phyloP scores from a whole-genome alignment of 202 grass and related monocot species.

The Dendrocalamus latiflorus region DNA sequence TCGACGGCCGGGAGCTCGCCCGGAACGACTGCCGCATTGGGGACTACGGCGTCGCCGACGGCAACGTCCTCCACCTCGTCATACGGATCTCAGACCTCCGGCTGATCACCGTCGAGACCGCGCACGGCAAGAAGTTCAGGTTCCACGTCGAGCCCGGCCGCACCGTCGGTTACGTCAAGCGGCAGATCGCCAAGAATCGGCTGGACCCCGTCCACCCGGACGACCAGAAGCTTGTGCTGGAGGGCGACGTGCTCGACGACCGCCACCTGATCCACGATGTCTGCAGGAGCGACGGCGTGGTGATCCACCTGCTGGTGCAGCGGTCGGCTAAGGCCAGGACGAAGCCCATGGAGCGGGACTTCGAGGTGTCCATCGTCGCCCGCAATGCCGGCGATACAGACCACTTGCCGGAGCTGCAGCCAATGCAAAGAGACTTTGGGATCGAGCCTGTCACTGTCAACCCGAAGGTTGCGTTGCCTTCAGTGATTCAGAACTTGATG shows the following conservation, averaged over 20 bases:
- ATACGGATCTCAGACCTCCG: conserved; percentile 54
- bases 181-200: conserved; percentile 30
- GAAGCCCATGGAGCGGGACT: conserved; percentile 17
- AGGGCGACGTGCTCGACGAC: conserved; percentile 62
- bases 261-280: conserved; percentile 47
- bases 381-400: neutral
- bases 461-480: neutral
- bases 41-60: conserved; percentile 50
- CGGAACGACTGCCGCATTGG: conserved; percentile 43
- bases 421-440: neutral
- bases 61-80: conserved; percentile 61
- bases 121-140: conserved; percentile 41
- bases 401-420: neutral
- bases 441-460: conserved; percentile 28
- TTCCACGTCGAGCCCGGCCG: conserved; percentile 48
- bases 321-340: conserved; percentile 27
- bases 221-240: conserved; percentile 40
- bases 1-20: conserved; percentile 48
- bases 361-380: conserved; percentile 46
- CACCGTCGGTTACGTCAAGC: conserved; percentile 49
- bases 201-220: neutral
- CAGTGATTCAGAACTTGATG: conserved; percentile 15
- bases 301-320: conserved; percentile 51
- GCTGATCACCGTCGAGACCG: conserved; percentile 42
- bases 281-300: conserved; percentile 44